These are phyloP conservation scores for Mycena galericulata DNA, from an alignment of 768 basidiomycete genomes.

Conservation along the genomic window DNA sequence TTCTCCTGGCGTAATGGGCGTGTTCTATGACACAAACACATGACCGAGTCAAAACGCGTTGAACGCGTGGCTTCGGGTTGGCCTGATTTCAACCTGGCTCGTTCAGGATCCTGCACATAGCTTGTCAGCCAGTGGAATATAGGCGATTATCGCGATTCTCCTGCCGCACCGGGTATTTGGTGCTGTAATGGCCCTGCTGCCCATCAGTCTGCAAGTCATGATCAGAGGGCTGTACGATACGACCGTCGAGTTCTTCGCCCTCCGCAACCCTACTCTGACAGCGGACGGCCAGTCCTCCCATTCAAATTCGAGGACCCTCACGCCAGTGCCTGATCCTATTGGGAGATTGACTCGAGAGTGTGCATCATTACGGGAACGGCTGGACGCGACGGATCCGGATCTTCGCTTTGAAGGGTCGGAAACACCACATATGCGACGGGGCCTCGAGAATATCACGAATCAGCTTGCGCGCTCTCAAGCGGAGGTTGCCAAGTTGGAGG, in stretches of 20 bases:
- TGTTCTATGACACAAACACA: constrained; percentile 24
- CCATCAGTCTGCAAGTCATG: constrained; percentile 44
- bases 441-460: constrained; percentile 66
- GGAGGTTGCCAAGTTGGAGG: constrained; percentile 68
- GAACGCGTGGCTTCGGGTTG: constrained; percentile 17
- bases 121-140: constrained; percentile 27
- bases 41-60: constrained; percentile 25
- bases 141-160: constrained; percentile 35
- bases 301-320: constrained; percentile 46
- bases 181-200: constrained; percentile 34
- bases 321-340: constrained; percentile 55
- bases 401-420: constrained; percentile 56
- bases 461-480: constrained; percentile 66
- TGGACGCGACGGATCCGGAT: constrained; percentile 59
- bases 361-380: constrained; percentile 60
- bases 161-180: constrained; percentile 41
- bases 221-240: constrained; percentile 62
- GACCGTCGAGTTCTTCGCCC: constrained; percentile 70
- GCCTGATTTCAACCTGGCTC: constrained; percentile 26
- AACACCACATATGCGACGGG: constrained; percentile 63
- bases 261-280: constrained; percentile 54
- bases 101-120: constrained; percentile 20
- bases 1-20: constrained; percentile 27
- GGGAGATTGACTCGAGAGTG: constrained; percentile 45
- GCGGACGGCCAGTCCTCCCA: constrained; percentile 39